Conservation (phyloP, 495 filamentous ascomycete genomes). For the Penicillium angulare region DNA sequence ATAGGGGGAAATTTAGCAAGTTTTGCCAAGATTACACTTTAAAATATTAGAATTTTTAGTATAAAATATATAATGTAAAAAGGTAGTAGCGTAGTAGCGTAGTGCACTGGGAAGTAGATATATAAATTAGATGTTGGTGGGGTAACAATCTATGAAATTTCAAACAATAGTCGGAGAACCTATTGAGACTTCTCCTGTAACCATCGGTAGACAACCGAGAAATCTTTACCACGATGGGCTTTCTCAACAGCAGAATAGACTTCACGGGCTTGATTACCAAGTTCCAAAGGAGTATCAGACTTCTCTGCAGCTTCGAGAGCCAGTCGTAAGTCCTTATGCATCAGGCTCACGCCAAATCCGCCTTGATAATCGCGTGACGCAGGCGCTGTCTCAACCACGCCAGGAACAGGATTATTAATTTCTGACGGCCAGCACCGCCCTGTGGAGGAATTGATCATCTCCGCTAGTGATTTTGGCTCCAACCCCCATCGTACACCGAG, state of each 20-base stretch:
- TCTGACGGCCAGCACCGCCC: constrained; percentile 91
- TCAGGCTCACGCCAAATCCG: constrained; percentile 79
- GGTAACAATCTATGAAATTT: background rate
- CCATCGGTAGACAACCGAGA: constrained; percentile 82
- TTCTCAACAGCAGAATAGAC: constrained; percentile 66
- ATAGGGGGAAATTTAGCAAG: background rate
- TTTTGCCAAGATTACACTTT: no score
- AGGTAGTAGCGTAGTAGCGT: no score
- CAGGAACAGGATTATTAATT: constrained; percentile 88
- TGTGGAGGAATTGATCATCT: constrained; percentile 80
- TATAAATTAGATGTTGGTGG: background rate
- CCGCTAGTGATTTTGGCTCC: constrained; percentile 72
- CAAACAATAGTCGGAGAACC: background rate
- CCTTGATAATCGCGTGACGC: constrained; percentile 72
- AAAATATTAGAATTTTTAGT: no score
- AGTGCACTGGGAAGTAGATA: no score
- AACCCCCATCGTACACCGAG: constrained; percentile 82
- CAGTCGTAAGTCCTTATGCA: constrained; percentile 78
- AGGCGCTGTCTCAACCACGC: constrained; percentile 71
- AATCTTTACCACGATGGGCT: constrained; percentile 70
- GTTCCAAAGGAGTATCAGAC: constrained; percentile 61
- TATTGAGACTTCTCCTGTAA: constrained; percentile 45
- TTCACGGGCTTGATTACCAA: constrained; percentile 61
- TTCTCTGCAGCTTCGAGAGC: constrained; percentile 71
- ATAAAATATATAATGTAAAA: no score